Evolutionary conservation across 148 eudicot genomes (phyloP).

Genomic region (Salicornia ramosissima): DNA sequence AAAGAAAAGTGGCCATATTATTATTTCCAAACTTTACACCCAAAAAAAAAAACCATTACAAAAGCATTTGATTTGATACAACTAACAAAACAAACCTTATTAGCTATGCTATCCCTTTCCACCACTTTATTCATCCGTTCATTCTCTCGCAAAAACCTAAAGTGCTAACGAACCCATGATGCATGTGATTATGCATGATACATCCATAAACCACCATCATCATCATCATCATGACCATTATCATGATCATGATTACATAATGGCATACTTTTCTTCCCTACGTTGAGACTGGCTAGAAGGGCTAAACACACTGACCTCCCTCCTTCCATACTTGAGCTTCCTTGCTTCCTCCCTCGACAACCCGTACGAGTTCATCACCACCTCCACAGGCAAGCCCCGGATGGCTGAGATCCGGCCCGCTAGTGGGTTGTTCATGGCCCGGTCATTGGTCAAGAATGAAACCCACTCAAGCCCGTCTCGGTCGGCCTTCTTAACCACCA

Average conservation of each 20-base stretch:
- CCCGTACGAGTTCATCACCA: constrained; percentile 39
- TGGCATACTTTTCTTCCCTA: constrained; percentile 21
- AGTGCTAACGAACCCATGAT: not conserved
- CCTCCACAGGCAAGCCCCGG: constrained; percentile 44
- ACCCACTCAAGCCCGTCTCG: constrained; percentile 53
- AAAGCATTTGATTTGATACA: constrained; percentile 10
- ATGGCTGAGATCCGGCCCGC: constrained; percentile 46
- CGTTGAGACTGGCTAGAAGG: constrained; percentile 13
- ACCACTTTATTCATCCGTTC: constrained; percentile 18
- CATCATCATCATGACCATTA: not conserved
- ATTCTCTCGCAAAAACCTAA: constrained; percentile 21
- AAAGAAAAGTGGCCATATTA: constrained; percentile 21
- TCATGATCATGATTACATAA: constrained; percentile 3
- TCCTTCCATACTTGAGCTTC: constrained; percentile 44
- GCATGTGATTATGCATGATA: not conserved
- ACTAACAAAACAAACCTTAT: constrained; percentile 5
- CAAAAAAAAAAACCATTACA: not conserved
- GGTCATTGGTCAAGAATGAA: constrained; percentile 44
- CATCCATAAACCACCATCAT: not conserved
- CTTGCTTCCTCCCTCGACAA: constrained; percentile 49
- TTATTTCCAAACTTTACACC: constrained; percentile 17
- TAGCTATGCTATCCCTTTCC: constrained; percentile 15
- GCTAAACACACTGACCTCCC: constrained; percentile 36
- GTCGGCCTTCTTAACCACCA: constrained; percentile 41
- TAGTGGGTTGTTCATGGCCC: constrained; percentile 34